Base-by-base conservation (phyloP, 345 rosid species). In the Toxicodendron radicans region DNA sequence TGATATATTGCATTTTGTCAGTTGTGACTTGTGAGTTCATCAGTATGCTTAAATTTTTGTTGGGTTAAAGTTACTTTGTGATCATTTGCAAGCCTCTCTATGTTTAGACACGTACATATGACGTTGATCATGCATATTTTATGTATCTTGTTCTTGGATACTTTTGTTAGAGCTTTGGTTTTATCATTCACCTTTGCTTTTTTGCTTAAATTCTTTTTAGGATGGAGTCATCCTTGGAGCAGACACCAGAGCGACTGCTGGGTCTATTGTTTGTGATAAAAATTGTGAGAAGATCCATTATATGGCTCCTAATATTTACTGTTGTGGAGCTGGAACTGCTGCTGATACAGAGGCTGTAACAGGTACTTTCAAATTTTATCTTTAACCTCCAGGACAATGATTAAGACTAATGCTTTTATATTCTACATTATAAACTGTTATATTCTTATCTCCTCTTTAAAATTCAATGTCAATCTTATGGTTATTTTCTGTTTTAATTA, bases 261-360 rank as follows among this genome's bases (percentile, higher is more conserved):
- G 97, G 23, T 90, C 93, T 58, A 94, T 94, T n/a, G 97, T 92
- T 58, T 90, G 96, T 75, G 98, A 94, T 77, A 94, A 94, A 83
- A 94, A 94, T 68, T 94, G 97, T 66, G 98, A 94, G 84, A 94
- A 94, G 75, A 94, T 94, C 74, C 98, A 92, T 70, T 92, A 90
- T 53, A 90, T 94, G 97, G 97, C 98, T n/a, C 98, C 98, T 45
- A 94, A 94, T 78, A 90, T 92, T 41, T 92, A 91, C 58, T 92
- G 97, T 71, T 94, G 97, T 84, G 98, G 95, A 79, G 98, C 97
- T 0, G 97, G 98, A 84, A 91, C 92, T 48, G 97, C 97, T 77
- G 97, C 97, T 58, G 97, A 94, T 79, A 90, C 98, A 1, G 98
- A 92, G 86, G 95, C 97, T 45, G 97, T 94, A 49, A 94, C 97